phyloP scores from a whole-genome alignment of 2,329 filamentous ascomycete genomes.

The Periconia sp. region DNA sequence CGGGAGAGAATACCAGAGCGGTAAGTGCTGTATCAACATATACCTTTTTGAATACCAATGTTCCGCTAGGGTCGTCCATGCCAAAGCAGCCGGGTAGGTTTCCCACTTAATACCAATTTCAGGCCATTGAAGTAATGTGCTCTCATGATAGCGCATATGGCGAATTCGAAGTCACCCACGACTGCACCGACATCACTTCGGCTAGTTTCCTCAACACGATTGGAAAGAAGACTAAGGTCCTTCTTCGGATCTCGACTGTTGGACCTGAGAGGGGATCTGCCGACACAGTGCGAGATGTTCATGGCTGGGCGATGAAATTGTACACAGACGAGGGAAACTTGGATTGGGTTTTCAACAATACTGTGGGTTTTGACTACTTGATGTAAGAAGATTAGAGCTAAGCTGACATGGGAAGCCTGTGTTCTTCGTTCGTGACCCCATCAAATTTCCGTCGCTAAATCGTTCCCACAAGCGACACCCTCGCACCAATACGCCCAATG shows the following conservation, averaged over 20 bases:
- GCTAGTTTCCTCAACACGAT: constrained; percentile 60
- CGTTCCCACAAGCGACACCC: constrained; percentile 42
- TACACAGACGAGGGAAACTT: constrained; percentile 60
- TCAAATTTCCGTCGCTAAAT: constrained; percentile 52
- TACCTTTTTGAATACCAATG: constrained; percentile 5
- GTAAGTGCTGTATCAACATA: constrained; percentile 16
- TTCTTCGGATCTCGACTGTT: constrained; percentile 57
- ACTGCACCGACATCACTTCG: constrained; percentile 62
- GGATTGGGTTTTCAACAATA: constrained; percentile 56
- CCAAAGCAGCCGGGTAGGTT: constrained; percentile 64
- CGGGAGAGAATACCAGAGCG: constrained; percentile 68
- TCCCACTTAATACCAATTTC: too few relatives aligned
- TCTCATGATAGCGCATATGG: constrained; percentile 64
- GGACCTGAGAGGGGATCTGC: constrained; percentile 53
- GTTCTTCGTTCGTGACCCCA: constrained; percentile 54
- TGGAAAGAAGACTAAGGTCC: constrained; percentile 60
- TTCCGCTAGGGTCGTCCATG: constrained; percentile 58
- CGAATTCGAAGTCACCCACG: constrained; percentile 66
- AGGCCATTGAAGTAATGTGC: too few relatives aligned
- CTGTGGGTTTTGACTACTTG: too few relatives aligned
- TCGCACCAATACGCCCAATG: constrained; percentile 41
- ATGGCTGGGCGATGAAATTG: constrained; percentile 59
- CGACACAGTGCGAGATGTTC: constrained; percentile 57
- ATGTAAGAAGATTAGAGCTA: too few relatives aligned
- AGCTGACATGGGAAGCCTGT: too few relatives aligned